Conservation (phyloP, 129 eudicot species). For the Chrysanthemum makinoi region DNA sequence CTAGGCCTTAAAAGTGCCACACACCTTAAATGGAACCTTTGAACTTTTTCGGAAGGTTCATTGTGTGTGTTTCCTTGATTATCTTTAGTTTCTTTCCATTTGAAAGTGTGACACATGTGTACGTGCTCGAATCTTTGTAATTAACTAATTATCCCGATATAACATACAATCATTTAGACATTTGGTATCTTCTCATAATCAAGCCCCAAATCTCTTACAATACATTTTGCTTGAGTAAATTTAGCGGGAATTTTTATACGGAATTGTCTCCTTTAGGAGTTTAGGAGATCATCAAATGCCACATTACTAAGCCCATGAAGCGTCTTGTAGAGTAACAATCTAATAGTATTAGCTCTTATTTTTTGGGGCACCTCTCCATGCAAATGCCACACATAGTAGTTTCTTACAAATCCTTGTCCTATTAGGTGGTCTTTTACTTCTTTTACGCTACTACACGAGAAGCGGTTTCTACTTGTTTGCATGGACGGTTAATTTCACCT, state of each 20-base stretch:
- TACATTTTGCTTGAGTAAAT: neutral
- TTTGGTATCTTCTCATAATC: constrained; percentile 7
- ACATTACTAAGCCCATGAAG: too few relatives aligned
- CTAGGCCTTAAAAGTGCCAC: constrained; percentile 22
- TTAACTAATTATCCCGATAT: neutral
- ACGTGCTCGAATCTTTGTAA: neutral
- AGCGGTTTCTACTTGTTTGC: neutral
- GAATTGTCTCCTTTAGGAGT: constrained; percentile 3
- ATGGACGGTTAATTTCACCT: neutral
- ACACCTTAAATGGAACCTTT: constrained; percentile 15
- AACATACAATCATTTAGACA: constrained; percentile 19
- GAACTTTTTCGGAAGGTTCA: neutral
- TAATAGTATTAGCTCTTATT: too few relatives aligned
- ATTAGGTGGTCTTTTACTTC: neutral
- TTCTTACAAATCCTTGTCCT: neutral
- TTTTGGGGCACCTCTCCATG: neutral
- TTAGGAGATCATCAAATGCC: too few relatives aligned
- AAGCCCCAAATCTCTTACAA: constrained; percentile 8
- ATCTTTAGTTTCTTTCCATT: constrained; percentile 2
- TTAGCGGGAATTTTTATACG: neutral
- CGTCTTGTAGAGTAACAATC: too few relatives aligned
- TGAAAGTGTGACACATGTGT: neutral
- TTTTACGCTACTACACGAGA: neutral
- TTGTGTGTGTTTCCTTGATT: neutral
- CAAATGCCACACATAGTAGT: too few relatives aligned